Evolutionary conservation across 2,329 filamentous ascomycete species (phyloP).

Genomic region (Fusarium zealandicum): DNA sequence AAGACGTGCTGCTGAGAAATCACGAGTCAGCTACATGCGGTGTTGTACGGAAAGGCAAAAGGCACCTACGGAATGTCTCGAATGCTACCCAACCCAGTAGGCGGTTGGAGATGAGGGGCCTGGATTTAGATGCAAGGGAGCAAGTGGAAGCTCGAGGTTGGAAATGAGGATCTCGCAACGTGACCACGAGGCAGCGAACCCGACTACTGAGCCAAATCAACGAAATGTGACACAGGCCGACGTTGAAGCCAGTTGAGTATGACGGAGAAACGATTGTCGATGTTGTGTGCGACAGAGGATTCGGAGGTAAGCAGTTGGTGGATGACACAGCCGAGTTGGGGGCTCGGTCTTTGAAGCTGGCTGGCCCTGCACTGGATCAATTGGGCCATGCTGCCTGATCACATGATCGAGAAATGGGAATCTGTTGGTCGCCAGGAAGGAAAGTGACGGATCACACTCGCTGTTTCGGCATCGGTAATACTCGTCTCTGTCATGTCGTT

Average conservation of each 20-base stretch:
- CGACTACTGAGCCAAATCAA: constrained; percentile 14
- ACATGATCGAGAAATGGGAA: constrained; percentile 34
- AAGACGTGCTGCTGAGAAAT: constrained; percentile 11
- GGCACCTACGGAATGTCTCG: constrained; percentile 33
- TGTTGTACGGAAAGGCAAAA: constrained; percentile 30
- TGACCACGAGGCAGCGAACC: constrained; percentile 18
- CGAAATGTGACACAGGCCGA: constrained; percentile 18
- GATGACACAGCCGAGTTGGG: constrained; percentile 34
- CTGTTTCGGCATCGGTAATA: constrained; percentile 10
- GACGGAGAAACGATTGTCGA: constrained; percentile 11
- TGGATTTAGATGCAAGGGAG: constrained; percentile 28
- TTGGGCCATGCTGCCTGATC: constrained; percentile 30
- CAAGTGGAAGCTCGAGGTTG: constrained; percentile 10
- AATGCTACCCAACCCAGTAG: constrained; percentile 22
- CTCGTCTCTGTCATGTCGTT: constrained; percentile 12
- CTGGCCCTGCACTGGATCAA: constrained; percentile 10
- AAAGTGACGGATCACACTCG: constrained; percentile 33
- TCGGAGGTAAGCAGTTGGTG: constrained; percentile 9
- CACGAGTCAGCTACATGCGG: constrained; percentile 19
- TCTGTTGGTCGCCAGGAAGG: constrained; percentile 22
- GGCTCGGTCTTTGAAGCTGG: constrained; percentile 18
- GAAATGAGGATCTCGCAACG: constrained; percentile 10
- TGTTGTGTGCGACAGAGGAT: constrained; percentile 28
- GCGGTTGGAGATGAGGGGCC: constrained; percentile 28
- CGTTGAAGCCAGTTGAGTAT: constrained; percentile 7